phyloP scores from a whole-genome alignment of 108 stramenopile genomes.

The Cyclostephanos tholiformis region DNA sequence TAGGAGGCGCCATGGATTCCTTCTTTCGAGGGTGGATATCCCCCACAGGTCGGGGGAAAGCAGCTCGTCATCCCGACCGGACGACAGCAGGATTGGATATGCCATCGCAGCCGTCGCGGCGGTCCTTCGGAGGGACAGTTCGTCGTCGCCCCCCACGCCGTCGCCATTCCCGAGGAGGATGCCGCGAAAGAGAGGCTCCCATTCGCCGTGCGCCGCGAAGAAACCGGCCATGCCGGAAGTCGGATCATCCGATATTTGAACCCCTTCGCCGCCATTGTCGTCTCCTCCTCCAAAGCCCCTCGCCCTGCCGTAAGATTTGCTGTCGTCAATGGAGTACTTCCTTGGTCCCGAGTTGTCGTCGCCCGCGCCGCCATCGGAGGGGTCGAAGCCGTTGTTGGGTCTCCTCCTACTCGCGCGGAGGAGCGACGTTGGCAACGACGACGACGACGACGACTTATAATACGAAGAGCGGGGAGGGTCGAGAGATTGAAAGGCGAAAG shows the following conservation, averaged over 20 bases:
- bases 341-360: background rate
- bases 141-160: background rate
- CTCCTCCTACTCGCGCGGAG: background rate
- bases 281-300: too few species aligned
- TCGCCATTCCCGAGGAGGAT: constrained; percentile 8
- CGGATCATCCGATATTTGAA: background rate
- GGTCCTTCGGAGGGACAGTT: background rate
- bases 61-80: constrained; percentile 5
- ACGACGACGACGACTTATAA: background rate
- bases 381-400: too few species aligned
- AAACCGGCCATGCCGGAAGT: constrained; percentile 46
- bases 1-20: constrained; percentile 27
- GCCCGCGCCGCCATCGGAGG: background rate
- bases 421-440: background rate
- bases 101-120: constrained; percentile 1
- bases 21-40: constrained; percentile 14
- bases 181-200: constrained; percentile 61
- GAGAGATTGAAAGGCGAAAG: background rate
- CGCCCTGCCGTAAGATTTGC: background rate
- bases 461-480: background rate
- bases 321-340: background rate
- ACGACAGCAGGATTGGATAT: background rate
- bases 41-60: constrained; percentile 19
- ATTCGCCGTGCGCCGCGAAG: constrained; percentile 49
- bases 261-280: background rate